These are phyloP conservation scores for Neofusicoccum laricinum DNA, from an alignment of 2,329 filamentous ascomycete species.

Conservation along the genomic window DNA sequence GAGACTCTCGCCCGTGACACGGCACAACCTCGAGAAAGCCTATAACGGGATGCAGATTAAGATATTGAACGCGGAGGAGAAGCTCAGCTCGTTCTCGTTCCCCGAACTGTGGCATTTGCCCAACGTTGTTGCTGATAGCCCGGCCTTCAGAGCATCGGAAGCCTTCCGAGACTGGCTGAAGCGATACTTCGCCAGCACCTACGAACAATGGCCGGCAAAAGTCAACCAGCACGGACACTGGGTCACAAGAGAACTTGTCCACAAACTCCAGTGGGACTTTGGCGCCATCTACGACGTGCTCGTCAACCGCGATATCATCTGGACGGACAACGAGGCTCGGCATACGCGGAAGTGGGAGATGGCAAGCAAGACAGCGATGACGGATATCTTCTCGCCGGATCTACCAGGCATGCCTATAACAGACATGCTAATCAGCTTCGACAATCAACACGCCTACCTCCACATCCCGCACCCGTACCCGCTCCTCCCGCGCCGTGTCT, in stretches of 20 bases:
- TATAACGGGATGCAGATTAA: constrained; percentile 61
- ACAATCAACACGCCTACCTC: constrained; percentile 57
- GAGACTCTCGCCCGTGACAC: constrained; percentile 59
- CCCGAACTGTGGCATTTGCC: constrained; percentile 55
- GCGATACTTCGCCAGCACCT: constrained; percentile 55
- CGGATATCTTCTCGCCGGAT: constrained; percentile 40
- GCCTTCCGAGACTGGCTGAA: constrained; percentile 60
- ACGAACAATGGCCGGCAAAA: constrained; percentile 62
- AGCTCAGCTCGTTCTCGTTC: constrained; percentile 60
- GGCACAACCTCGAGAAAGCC: constrained; percentile 60
- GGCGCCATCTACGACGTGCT: constrained; percentile 68
- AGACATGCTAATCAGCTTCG: constrained; percentile 63
- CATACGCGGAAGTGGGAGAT: constrained; percentile 65
- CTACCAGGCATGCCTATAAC: constrained; percentile 59
- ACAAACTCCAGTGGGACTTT: constrained; percentile 63
- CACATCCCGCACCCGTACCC: constrained; percentile 61
- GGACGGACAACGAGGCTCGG: constrained; percentile 62
- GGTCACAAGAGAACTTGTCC: constrained; percentile 59
- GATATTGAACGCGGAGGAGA: constrained; percentile 61
- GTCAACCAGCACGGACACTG: constrained; percentile 40
- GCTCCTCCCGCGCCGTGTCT: constrained; percentile 51
- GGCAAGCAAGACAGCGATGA: constrained; percentile 32
- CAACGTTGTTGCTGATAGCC: constrained; percentile 32
- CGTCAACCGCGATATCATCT: constrained; percentile 64
- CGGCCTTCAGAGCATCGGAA: constrained; percentile 56